Evolutionary conservation across 1,284 basidiomycete genomes (phyloP).

Genomic region (Neotropicomus parvogracilis): DNA sequence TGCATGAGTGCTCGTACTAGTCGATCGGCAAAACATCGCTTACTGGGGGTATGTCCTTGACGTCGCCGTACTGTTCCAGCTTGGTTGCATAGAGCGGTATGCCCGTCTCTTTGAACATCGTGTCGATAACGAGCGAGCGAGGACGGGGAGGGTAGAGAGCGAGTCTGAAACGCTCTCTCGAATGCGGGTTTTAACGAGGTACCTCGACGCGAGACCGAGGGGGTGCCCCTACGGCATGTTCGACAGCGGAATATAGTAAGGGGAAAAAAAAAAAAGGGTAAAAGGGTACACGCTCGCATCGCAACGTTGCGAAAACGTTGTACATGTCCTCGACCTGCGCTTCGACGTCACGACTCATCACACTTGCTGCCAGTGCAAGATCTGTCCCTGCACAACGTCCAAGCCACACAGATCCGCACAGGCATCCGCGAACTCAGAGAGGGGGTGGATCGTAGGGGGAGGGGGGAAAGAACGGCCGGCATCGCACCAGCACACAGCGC

Average conservation of each 20-base stretch:
- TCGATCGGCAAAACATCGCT: conserved; percentile 9
- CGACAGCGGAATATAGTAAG: too few relatives aligned
- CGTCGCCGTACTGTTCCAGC: conserved; percentile 28
- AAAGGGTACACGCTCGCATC: conserved; percentile 10
- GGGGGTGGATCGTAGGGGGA: too few relatives aligned
- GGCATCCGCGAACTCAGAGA: too few relatives aligned
- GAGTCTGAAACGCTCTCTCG: background rate
- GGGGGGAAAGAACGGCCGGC: too few relatives aligned
- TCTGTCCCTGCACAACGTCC: too few relatives aligned
- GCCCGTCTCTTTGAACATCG: conserved; percentile 27
- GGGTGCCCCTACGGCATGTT: conserved; percentile 9
- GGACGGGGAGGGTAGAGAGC: background rate
- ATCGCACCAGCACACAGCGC: too few relatives aligned
- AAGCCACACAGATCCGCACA: too few relatives aligned
- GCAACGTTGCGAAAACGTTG: conserved; percentile 34
- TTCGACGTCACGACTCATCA: background rate
- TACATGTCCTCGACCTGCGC: conserved; percentile 9
- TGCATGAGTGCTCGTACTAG: background rate
- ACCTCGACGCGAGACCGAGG: background rate
- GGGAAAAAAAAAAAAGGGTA: conserved; percentile 2
- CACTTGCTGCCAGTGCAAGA: too few relatives aligned
- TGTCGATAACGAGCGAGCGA: too few relatives aligned
- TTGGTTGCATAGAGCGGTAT: conserved; percentile 22
- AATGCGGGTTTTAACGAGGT: conserved; percentile 18
- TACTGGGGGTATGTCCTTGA: conserved; percentile 30